Evolutionary conservation across 495 filamentous ascomycete species (phyloP).

Genomic region (Parachaetomium inaequale): DNA sequence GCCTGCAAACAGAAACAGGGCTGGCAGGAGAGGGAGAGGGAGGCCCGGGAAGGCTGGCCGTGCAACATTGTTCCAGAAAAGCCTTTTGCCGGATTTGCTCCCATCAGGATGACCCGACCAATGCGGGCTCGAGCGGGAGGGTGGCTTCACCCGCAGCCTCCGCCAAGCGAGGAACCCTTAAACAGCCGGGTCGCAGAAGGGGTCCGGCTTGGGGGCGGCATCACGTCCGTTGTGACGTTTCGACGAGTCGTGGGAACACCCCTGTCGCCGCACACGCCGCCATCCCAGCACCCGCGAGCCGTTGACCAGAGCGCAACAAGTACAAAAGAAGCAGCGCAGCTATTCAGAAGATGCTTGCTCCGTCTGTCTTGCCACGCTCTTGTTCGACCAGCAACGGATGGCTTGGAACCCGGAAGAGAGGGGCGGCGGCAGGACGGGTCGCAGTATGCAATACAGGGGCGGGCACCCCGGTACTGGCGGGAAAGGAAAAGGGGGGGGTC

Average conservation of each 20-base stretch:
- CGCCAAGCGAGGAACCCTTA: constrained; percentile 30
- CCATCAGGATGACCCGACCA: constrained; percentile 26
- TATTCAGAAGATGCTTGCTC: background rate
- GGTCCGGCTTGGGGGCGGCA: constrained; percentile 22
- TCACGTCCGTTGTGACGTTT: constrained; percentile 44
- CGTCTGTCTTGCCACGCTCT: too few relatives aligned
- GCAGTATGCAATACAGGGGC: constrained; percentile 14
- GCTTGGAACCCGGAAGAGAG: constrained; percentile 15
- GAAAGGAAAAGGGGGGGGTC: background rate
- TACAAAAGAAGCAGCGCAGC: background rate
- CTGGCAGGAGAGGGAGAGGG: constrained; percentile 21
- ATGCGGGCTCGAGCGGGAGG: constrained; percentile 18
- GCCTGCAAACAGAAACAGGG: constrained; percentile 17
- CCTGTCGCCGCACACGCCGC: constrained; percentile 12
- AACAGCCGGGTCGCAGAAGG: constrained; percentile 34
- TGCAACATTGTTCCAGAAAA: constrained; percentile 20
- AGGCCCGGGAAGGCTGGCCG: constrained; percentile 2
- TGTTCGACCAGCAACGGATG: constrained; percentile 10
- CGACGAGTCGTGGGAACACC: constrained; percentile 26
- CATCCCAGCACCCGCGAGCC: background rate
- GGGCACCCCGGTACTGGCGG: constrained; percentile 14
- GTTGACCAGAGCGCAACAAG: background rate
- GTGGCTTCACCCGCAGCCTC: constrained; percentile 26
- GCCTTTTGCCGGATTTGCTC: constrained; percentile 31
- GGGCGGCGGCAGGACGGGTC: constrained; percentile 6